Evolutionary conservation across 129 eudicot genomes (phyloP), one percentile per base, ranked within the genome.

Genomic region (Calendula officinalis): DNA sequence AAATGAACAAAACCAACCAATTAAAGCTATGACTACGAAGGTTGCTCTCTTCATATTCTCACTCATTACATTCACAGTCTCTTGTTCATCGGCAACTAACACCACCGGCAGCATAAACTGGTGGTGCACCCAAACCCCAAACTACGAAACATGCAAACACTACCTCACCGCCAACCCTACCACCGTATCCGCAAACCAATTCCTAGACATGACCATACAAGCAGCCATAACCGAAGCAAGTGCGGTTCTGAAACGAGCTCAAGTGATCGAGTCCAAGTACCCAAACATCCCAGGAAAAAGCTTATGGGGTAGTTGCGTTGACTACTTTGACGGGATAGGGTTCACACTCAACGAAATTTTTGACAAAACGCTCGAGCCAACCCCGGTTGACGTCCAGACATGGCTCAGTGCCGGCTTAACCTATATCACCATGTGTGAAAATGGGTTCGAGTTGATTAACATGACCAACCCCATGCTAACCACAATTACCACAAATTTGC

Each of bases 71-170:
- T 73, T 66, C 45, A 57, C 30, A 64, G 37, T 47, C 44, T 73
- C 61, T 65, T 56, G 52, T 51, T 65, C 78, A 8, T 57, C 72
- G 8, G 14, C 47, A 57, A 39, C 72, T 14, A 65, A 67, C 39
- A 34, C 30, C 10, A 32, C 48, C n/a, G 77, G 56, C 48, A 72
- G 39, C 46, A 12, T 56, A 66, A 48, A 50, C 46, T 47, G 73
- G 72, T 73, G 78, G 78, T 73, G 78, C 78, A 59, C 62, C 58
- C 78, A 73, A 65, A 57, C 72, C 44, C 72, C 78, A 47, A 37
- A 73, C 46, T 6, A 73, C 52, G 36, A 65, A 39, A 57, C 72
- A 56, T 73, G 78, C 67, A 50, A 13, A 12, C 54, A 39, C 45
- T 39, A 73, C 51, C 11, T 66, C 4, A 0, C 45, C 72, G 7